A percentile compares a stretch with the other conserved stretches of the same genome.
phyloP scores from a whole-genome alignment of 2,329 filamentous ascomycete species.

The Diaporthe capsici region DNA sequence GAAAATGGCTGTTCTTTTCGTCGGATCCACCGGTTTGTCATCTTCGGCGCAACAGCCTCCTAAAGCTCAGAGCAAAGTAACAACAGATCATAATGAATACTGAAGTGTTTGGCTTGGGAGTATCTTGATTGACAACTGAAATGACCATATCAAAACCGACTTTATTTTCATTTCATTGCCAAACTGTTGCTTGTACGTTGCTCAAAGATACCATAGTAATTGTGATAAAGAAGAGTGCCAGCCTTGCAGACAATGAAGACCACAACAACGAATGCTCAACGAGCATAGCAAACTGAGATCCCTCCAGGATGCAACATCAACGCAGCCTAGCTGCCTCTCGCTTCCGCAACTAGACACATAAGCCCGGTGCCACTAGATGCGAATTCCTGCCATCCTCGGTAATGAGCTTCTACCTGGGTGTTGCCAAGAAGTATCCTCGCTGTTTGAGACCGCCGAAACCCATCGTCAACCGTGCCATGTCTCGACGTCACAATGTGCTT shows the following conservation, averaged over 20 bases:
- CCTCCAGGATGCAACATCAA: background rate
- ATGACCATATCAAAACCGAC: no score
- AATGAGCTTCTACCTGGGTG: background rate
- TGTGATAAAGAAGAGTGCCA: background rate
- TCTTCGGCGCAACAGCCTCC: background rate
- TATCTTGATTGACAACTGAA: background rate
- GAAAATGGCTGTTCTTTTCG: background rate
- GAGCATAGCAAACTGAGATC: background rate
- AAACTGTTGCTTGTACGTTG: background rate
- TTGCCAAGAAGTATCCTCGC: no score
- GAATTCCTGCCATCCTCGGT: background rate
- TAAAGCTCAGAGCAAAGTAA: background rate
- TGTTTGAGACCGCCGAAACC: background rate
- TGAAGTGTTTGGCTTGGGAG: background rate
- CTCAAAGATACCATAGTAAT: background rate
- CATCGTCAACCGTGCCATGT: background rate
- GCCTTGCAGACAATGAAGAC: background rate
- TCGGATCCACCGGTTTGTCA: no score
- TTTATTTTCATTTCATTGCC: background rate
- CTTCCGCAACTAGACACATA: background rate
- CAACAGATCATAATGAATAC: background rate
- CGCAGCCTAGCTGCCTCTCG: background rate
- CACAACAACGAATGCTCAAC: background rate
- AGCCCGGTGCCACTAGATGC: no score
- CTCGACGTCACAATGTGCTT: slow-evolving; percentile 36